These are phyloP conservation scores for Plantago rigida DNA, from an alignment of 305 asterid species.

Conservation along the genomic window DNA sequence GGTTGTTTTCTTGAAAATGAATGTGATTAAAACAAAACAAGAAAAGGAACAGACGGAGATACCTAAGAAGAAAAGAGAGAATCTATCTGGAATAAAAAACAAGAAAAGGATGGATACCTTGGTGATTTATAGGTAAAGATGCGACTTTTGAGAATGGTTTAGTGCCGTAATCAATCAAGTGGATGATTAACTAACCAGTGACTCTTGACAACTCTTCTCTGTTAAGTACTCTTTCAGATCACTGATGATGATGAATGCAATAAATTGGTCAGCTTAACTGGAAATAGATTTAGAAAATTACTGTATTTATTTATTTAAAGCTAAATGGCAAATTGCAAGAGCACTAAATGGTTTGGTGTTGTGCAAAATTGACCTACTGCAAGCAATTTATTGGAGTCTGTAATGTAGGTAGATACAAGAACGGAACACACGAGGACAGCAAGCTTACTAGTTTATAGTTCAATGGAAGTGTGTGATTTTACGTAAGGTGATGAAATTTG, in stretches of 20 bases:
- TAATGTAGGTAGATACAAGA: too few relatives aligned
- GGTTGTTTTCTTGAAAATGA: neutral
- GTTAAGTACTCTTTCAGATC: neutral
- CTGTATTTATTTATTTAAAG: neutral
- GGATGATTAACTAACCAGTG: neutral
- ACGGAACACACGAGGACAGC: slow-evolving; percentile 1
- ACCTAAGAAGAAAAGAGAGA: slow-evolving; percentile 10
- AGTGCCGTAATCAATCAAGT: neutral
- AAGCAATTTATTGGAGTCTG: neutral
- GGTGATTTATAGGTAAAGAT: slow-evolving; percentile 2
- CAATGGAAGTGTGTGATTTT: neutral
- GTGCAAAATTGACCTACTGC: neutral
- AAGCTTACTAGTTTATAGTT: neutral
- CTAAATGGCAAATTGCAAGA: neutral
- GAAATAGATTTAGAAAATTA: too few relatives aligned
- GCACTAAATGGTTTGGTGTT: neutral
- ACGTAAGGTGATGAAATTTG: neutral
- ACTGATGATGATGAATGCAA: too few relatives aligned
- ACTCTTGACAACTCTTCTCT: neutral
- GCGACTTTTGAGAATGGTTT: slow-evolving; percentile 1
- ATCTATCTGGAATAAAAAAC: neutral
- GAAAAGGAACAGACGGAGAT: slow-evolving; percentile 16
- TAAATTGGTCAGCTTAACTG: too few relatives aligned
- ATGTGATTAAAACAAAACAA: neutral
- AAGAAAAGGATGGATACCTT: neutral